These are phyloP conservation scores for Penicillium canariense DNA, from an alignment of 495 filamentous ascomycete species.

Conservation along the genomic window DNA sequence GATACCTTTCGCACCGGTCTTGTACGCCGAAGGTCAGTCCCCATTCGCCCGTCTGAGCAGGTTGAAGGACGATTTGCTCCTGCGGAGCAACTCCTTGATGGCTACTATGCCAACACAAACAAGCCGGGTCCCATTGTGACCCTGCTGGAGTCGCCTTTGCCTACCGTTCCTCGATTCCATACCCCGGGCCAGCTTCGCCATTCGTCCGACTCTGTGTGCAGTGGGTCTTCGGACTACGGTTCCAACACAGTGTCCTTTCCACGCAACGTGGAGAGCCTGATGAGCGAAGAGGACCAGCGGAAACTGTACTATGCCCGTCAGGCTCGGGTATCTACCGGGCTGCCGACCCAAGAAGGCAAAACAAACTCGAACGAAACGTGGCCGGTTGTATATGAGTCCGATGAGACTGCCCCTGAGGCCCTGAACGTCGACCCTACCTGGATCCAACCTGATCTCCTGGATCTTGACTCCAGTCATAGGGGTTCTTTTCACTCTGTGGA, in stretches of 20 bases:
- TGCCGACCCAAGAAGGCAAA: conserved; percentile 4
- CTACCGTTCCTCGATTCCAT: conserved; percentile 47
- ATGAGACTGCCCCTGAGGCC: not conserved
- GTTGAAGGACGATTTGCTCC: conserved; percentile 61
- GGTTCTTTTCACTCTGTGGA: not conserved
- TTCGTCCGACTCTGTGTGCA: conserved; percentile 71
- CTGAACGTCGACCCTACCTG: not conserved
- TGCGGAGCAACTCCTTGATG: conserved; percentile 50
- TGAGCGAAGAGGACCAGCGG: conserved; percentile 72
- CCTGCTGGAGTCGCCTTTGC: conserved; percentile 39
- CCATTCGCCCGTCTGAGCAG: conserved; percentile 69
- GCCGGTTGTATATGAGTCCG: not conserved
- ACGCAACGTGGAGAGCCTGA: conserved; percentile 75
- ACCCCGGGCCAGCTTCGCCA: conserved; percentile 52
- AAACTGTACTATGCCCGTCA: conserved; percentile 70
- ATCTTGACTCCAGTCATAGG: not conserved
- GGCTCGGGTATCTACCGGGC: conserved; percentile 37
- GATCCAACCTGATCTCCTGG: not conserved
- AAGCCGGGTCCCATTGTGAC: conserved; percentile 38
- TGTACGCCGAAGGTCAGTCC: conserved; percentile 51
- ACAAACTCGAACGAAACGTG: not conserved
- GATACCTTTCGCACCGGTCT: conserved; percentile 77
- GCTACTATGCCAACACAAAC: conserved; percentile 40
- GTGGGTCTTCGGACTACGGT: conserved; percentile 48
- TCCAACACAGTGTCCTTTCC: conserved; percentile 69